Conservation (phyloP, 2,329 filamentous ascomycete species). For the Claviceps quebecensis region DNA sequence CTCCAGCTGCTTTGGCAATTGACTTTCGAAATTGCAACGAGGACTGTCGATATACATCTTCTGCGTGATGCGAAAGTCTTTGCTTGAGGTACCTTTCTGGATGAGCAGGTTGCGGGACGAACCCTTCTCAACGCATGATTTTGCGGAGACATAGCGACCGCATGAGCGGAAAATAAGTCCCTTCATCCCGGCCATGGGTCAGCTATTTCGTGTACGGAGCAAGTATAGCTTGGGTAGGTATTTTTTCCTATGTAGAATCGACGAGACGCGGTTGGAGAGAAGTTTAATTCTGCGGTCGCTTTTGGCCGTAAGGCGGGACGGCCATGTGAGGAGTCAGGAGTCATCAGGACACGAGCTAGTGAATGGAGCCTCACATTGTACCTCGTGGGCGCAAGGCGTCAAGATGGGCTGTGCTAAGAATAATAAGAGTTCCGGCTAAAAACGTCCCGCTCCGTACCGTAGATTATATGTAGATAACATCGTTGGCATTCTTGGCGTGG, state of each 20-base stretch:
- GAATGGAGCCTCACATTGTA: not conserved
- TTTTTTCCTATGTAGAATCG: not conserved
- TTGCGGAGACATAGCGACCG: not conserved
- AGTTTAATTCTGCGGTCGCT: not conserved
- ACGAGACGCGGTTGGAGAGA: not conserved
- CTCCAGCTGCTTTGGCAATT: not conserved
- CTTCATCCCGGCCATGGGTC: not conserved
- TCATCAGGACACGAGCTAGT: not conserved
- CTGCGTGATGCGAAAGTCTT: not conserved
- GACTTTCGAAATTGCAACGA: not conserved
- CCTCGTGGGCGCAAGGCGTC: not conserved
- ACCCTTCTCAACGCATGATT: not conserved
- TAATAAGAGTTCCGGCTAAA: not conserved
- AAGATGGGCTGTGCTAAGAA: not conserved
- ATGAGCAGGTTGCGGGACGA: not conserved
- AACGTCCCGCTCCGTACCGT: not conserved
- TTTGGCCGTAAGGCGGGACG: not conserved
- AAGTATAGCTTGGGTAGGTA: not conserved
- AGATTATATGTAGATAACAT: not conserved
- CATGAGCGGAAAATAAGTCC: not conserved
- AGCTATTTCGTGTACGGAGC: not conserved
- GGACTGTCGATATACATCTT: not conserved
- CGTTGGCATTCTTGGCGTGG: not conserved
- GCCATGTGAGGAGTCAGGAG: not conserved
- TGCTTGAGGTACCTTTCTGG: not conserved